Base-by-base conservation (phyloP, 306 rosid genomes). In the Acacia acuminata region DNA sequence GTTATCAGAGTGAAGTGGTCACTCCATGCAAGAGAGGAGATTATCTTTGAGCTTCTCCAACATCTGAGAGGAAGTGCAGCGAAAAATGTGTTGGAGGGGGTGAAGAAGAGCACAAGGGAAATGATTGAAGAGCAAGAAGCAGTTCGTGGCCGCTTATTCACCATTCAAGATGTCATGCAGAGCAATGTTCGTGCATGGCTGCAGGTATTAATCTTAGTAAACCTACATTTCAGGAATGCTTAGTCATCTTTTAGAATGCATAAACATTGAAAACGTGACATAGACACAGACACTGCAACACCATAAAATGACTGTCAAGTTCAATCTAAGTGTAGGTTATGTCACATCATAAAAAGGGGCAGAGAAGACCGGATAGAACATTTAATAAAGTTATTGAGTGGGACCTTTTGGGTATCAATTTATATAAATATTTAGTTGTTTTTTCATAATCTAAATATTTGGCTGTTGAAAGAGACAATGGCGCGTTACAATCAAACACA, bases 41-140 rank as follows among this genome's bases (percentile, higher is more conserved):
- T 94, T 48, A 82, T 90, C 47, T 91, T 88, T 82, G 99, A 96
- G 89, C 98, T 96, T 88, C 91, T 91, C 86, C 94, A 91, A 63
- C 97, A 94, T 88, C 75, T 96, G 76, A 91, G 83, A 85, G 99
- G 99, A 83, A 84, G 74, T 71, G 88, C 85, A 22, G 84, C 92
- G 58, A 91, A 84, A 87, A 79, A 30, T 63, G 74, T 94, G 85
- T 83, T 96, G 32, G 94, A 94, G 60, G 87, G 87, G 84, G 79
- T 88, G 27, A 89, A 82, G 85, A 93, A 89, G 85, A 86, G 88
- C 83, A 90, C 94, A 14, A 87, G 99, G 80, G 91, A 94, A 85
- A 96, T 96, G 99, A 91, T 96, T 38, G 99, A 94, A 80, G 99
- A 96, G 89, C 98, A 96, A 87, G 99, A 96, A 91, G 98, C 99